Base-by-base conservation (phyloP, 139 green algal species). In the Asterochloris erici region DNA sequence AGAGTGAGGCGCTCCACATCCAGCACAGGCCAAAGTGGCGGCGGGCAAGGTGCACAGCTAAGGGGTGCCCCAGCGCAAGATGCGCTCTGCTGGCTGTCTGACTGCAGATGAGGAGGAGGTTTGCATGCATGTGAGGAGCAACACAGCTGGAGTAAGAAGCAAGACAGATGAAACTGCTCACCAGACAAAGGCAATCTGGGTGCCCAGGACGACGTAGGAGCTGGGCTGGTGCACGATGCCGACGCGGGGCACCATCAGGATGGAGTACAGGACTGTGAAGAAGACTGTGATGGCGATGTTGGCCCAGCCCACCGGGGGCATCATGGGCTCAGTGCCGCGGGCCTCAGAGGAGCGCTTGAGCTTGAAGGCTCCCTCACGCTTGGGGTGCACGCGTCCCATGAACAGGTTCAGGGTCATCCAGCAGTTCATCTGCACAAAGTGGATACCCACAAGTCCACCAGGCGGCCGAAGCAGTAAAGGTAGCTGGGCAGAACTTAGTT, bases 271-370 rank as follows among this genome's bases (percentile, higher is more conserved):
- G 16, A 16, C 73, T 78, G 73, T 63, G 27, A 38, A 28, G 9
- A 19, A 14, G 2, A 78, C 28, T 11, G 62, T 16, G 12, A 38
- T 78, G 73, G 62, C 26, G 28, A 78, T 78, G 28, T 78, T 78
- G 73, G 62, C 62, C 29, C 26, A 78, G 27, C 29, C 73, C 14
- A 78, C 21, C n/a, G 73, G 28, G 29, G 73, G 73, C 29, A 78
- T n/a, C n/a, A 78, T 63, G 61, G 62, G 73, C 27, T 62, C 14
- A 28, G 61, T 78, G 29, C 73, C 28, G 73, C 73, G 17, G 73
- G n/a, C 73, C 73, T 78, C 73, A 23, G 29, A 63, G 73, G 27
- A 63, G 29, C 62, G 73, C 73, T 78, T 78, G 73, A 78, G 73
- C 28, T 78, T 78, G 27, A 78, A 38, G 12, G 14, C 73, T 0